Evolutionary conservation across 1,284 basidiomycete species (phyloP).

Genomic region (Ustilago nuda): DNA sequence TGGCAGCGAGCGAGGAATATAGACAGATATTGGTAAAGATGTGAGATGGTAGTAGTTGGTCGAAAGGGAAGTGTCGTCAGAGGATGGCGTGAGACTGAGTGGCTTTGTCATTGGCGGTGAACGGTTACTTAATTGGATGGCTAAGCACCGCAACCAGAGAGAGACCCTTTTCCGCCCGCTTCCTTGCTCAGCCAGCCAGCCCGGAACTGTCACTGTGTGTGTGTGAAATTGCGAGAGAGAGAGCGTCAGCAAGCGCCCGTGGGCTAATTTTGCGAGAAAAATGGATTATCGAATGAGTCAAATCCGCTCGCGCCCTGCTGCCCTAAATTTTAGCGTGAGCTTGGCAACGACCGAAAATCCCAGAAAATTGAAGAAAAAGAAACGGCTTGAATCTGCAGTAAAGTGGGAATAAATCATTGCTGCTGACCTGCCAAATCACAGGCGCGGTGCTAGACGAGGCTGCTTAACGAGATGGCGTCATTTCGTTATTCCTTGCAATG

Average conservation of each 20-base stretch:
- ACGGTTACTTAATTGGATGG: constrained; percentile 7
- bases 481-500: not conserved
- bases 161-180: constrained; percentile 14
- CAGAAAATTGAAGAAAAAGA: constrained; percentile 5
- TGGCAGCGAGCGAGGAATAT: not conserved
- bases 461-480: constrained; percentile 5
- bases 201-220: not conserved
- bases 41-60: constrained; percentile 8
- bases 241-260: not conserved
- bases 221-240: not conserved
- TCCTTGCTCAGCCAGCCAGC: not conserved
- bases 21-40: not conserved
- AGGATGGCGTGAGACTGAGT: not conserved
- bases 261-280: not conserved
- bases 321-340: not conserved
- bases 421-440: constrained; percentile 1
- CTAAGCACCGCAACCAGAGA: not conserved
- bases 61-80: not conserved
- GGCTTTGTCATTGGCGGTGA: not conserved
- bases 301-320: constrained; percentile 15
- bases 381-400: not conserved
- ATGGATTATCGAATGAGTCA: constrained; percentile 9
- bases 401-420: not conserved
- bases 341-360: constrained; percentile 9
- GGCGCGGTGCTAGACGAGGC: not conserved